Evolutionary conservation across 2,329 filamentous ascomycete species (phyloP), one percentile per base, ranked within the genome.

Genomic region (Talaromyces islandicus): DNA sequence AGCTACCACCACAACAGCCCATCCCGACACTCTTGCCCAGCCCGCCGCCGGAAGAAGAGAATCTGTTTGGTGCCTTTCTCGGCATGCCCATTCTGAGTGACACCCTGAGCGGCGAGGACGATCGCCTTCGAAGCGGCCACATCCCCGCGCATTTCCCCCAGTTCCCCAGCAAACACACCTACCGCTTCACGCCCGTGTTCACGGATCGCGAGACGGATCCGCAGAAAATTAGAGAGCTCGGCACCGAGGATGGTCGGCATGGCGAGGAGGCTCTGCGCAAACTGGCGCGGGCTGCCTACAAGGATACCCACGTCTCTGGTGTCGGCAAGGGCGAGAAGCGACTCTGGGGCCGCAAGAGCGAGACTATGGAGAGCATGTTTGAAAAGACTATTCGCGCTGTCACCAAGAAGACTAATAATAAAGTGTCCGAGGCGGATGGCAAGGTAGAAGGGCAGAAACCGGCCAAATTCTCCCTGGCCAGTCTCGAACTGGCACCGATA

Each of bases 181-280:
- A 85, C 74, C 81, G 81, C 64, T 73, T 81, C 27, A 87, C 85
- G 1, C 77, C 83, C 0, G 82, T 87, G 4, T 86, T 80, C 63
- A 80, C 82, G 1, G 72, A 81, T 43, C 80, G 85, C 61, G 84
- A 87, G 63, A 81, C 77, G 35, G 85, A 88, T 64, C 80, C 84
- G 2, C 77, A 84, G 41, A 81, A 79, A 64, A 83, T 87, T 53
- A 75, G 85, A 41, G 86, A 88, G 68, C 79, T 81, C 60, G 85
- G 85, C 4, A 87, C 85, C 3, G 81, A 87, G 67, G 86, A 89
- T 68, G 85, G 85, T 14, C 80, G 87, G 52, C 71, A 86, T 62
- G 86, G 85, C 7, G 86, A 88, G 69, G 83, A 87, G 66, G 85
- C 85, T 21, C 71, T 89, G 63, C 77, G 86, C 54, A 87, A 85